Evolutionary conservation across 805 yeast genomes (phyloP), one percentile per base, ranked within the genome.

Genomic region (Candida incommunis): DNA sequence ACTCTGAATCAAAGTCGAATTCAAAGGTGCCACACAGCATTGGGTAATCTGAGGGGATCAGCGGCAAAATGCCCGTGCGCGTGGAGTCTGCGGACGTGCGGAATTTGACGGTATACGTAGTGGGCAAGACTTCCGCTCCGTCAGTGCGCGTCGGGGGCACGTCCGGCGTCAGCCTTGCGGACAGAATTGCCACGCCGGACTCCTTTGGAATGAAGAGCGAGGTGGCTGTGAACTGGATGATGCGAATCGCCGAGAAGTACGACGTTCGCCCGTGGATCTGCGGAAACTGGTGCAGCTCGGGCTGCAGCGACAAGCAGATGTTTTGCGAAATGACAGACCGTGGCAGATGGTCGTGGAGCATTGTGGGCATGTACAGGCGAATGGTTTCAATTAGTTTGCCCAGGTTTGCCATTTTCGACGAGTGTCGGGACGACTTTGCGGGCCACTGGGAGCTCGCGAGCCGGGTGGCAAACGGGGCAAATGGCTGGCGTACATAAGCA

Each of bases 1-100:
- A 59, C 22, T 47, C 48, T 4, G 43, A 24, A 37, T 47, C 53
- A 44, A 62, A 56, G 23, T 54, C 58, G 42, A 61, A 62, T 51
- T 60, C 64, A 44, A 62, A 61, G 27, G 58, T 52, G n/a, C 66
- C 66, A 13, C 61, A 59, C 22, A 62, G 48, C 18, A 60, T 58
- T 2, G 64, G 64, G 48, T 54, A 58, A 50, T 60, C 65, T 34
- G 55, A 55, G 1, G 64, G 62, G n/a, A 54, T 47, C 29, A 60
- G 48, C 13, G 55, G 57, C 31, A 60, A 48, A 34, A 50, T 47
- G 46, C 22, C 49, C 31, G 37, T 56, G 56, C 21, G 53, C 52
- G 45, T 13, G 18, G 37, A 31, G 18, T 31, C 37, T 43, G 47
- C 15, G 48, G 44, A 16, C 42, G 41, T 41, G 31, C 41, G 29